phyloP scores from a whole-genome alignment of 73 alveolate genomes.

The Paramecium tetraurelia region DNA sequence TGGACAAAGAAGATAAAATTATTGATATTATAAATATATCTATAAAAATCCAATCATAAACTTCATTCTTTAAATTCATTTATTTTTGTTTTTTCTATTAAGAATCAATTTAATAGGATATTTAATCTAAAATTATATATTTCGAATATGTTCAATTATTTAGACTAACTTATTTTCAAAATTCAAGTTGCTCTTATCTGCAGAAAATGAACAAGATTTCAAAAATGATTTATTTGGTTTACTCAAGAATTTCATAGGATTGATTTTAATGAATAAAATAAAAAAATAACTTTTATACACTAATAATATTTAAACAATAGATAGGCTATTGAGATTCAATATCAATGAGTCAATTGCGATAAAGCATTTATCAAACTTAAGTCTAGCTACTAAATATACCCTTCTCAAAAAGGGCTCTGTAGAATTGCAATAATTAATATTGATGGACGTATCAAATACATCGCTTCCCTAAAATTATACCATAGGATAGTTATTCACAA shows the following conservation, averaged over 20 bases:
- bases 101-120: too few species aligned
- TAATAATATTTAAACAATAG: background rate
- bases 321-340: background rate
- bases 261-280: background rate
- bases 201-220: background rate
- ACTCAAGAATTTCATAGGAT: background rate
- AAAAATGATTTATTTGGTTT: background rate
- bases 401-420: background rate
- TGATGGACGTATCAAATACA: background rate
- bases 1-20: background rate
- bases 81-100: too few species aligned
- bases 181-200: background rate
- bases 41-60: background rate
- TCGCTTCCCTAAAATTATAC: background rate
- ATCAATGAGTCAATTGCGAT: background rate
- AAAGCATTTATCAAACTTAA: background rate
- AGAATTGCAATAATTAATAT: background rate
- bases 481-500: background rate
- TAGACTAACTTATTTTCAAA: too few species aligned
- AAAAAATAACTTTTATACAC: background rate
- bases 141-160: too few species aligned
- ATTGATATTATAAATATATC: background rate
- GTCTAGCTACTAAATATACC: constrained; percentile 11
- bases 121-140: too few species aligned
- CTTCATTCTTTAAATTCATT: background rate